These are phyloP conservation scores for Aspergillus baeticus DNA, from an alignment of 495 filamentous ascomycete genomes.

Conservation along the genomic window DNA sequence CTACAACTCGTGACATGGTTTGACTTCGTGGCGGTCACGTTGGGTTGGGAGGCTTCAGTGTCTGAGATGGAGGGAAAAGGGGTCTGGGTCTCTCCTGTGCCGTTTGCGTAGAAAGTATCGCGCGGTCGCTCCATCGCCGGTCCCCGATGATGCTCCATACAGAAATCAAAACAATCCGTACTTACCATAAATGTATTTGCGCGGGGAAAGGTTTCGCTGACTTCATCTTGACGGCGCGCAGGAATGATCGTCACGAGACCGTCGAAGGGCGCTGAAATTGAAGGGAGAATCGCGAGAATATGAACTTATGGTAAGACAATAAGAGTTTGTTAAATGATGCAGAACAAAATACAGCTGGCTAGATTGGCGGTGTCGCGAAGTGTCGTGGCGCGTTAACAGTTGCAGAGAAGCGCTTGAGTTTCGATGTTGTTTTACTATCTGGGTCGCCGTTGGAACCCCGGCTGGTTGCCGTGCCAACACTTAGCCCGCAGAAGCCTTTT, in stretches of 20 bases:
- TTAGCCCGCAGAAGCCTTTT: neutral
- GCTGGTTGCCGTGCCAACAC: conserved; percentile 9
- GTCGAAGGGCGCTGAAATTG: conserved; percentile 35
- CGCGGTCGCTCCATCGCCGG: too few species aligned
- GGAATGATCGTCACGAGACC: conserved; percentile 51
- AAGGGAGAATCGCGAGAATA: neutral
- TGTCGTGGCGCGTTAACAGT: neutral
- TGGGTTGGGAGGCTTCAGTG: neutral
- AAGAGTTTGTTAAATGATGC: conserved; percentile 3
- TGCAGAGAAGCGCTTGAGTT: neutral
- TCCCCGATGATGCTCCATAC: conserved; percentile 6
- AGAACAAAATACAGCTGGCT: conserved; percentile 4
- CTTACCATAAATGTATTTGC: conserved; percentile 17
- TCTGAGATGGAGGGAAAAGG: neutral
- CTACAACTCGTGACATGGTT: neutral
- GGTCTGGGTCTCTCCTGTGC: neutral
- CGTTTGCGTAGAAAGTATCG: neutral
- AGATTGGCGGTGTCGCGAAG: neutral
- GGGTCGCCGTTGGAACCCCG: neutral
- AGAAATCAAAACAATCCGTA: neutral
- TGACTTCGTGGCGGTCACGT: neutral
- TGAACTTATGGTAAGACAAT: conserved; percentile 3
- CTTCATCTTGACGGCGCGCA: conserved; percentile 22
- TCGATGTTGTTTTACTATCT: neutral
- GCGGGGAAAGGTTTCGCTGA: neutral